Percentiles rank a stretch among this genome's conserved stretches.
Conservation (phyloP, 1,284 basidiomycete genomes). For the Leucoagaricus sp. region DNA sequence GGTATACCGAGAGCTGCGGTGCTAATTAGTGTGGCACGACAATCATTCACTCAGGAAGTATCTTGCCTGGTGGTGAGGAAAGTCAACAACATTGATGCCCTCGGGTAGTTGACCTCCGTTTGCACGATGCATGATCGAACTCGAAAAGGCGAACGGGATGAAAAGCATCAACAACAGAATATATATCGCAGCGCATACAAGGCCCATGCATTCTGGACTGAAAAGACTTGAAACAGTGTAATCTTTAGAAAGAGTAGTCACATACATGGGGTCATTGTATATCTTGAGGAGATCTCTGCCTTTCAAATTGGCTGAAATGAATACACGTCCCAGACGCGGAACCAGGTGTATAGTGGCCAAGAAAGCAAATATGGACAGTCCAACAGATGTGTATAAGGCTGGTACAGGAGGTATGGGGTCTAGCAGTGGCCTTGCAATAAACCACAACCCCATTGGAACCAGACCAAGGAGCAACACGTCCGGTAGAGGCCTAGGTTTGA, state of each 20-base stretch:
- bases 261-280: conserved; percentile 73
- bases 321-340: conserved; percentile 72
- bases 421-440: conserved; percentile 66
- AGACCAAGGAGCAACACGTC: conserved; percentile 53
- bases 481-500: conserved; percentile 52
- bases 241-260: conserved; percentile 20
- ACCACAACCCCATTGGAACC: conserved; percentile 68
- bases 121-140: conserved; percentile 56
- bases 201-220: conserved; percentile 93
- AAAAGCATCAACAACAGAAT: conserved; percentile 85
- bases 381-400: conserved; percentile 71
- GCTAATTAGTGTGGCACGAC: conserved; percentile 15
- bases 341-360: conserved; percentile 73
- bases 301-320: conserved; percentile 76
- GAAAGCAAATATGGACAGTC: conserved; percentile 81
- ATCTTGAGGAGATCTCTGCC: conserved; percentile 84
- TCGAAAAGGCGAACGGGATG: conserved; percentile 88
- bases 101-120: conserved; percentile 44
- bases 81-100: conserved; percentile 68
- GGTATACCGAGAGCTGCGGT: conserved; percentile 81
- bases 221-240: conserved; percentile 7
- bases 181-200: conserved; percentile 90
- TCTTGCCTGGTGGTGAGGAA: conserved; percentile 87
- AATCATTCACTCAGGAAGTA: neutral
- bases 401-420: conserved; percentile 69